Evolutionary conservation across 129 eudicot species (phyloP), one percentile per base, ranked within the genome.

Genomic region (Logfia minima): DNA sequence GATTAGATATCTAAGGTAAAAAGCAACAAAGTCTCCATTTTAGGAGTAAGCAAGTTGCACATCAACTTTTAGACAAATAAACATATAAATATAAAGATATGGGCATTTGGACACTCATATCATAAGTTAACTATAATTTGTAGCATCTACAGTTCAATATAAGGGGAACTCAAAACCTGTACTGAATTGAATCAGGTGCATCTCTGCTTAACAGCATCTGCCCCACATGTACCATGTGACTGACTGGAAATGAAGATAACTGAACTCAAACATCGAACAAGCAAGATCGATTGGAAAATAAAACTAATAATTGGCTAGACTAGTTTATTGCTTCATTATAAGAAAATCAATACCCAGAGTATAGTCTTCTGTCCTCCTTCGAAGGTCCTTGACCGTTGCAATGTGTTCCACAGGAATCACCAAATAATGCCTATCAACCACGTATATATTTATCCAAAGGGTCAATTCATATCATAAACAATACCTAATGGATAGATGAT

Each of bases 341-440:
- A 39, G 7, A 35, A 4, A 18, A 34, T 2, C 6, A 58, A 81
- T 83, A 92, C 98, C 98, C 65, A 92, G 77, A 80, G 87, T 51
- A 45, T 81, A 84, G 81, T 93, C 90, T 80, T 87, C 86, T 60
- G 82, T 17, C 66, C 83, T 74, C 74, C 82, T 82, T 61, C 81
- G 78, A 63, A 90, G 92, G 82, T 84, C 77, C 48, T 84, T 87
- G 51, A 93, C 96, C 0, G 96, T 93, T 61, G 88, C 79, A 80
- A 93, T 93, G 88, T 93, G 98, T 64, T 88, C 85, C 79, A 86
- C 85, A 26, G 98, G 95, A 77, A 93, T 90, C 34, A 93, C 98
- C 88, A 93, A 84, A 87, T 93, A 93, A 90, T 90, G 98, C 88
- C 96, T 92, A 78, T 76, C 52, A 68, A 69, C 10, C 28, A 1